Conservation (phyloP, 2,329 filamentous ascomycete species). For the Magnaporthiopsis rhizophila region DNA sequence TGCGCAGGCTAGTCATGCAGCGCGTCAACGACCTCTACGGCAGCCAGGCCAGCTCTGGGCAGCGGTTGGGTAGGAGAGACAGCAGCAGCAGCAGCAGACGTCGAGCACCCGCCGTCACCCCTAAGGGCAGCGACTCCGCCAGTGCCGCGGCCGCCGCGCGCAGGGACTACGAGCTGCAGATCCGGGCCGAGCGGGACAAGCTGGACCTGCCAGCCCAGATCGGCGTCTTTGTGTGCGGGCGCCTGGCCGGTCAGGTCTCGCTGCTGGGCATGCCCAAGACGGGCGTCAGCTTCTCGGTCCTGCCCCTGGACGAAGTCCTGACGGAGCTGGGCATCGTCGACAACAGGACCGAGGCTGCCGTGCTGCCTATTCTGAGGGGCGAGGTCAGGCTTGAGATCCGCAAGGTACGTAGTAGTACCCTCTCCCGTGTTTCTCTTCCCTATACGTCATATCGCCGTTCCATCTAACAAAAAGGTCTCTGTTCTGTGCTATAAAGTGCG, state of each 20-base stretch:
- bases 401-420: slow-evolving; percentile 13
- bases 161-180: slow-evolving; percentile 26
- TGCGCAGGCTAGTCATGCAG: slow-evolving; percentile 54
- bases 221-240: slow-evolving; percentile 22
- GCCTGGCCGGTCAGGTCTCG: slow-evolving; percentile 23
- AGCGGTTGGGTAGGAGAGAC: background rate
- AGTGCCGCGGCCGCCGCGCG: background rate
- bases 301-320: slow-evolving; percentile 21
- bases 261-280: slow-evolving; percentile 28
- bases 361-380: slow-evolving; percentile 26
- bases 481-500: slow-evolving; percentile 16
- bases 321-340: background rate
- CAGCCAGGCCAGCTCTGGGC: background rate
- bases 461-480: background rate
- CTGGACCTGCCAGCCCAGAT: slow-evolving; percentile 29
- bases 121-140: background rate
- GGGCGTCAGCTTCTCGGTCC: slow-evolving; percentile 23
- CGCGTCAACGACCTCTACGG: slow-evolving; percentile 49
- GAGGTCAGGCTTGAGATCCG: slow-evolving; percentile 17
- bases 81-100: background rate
- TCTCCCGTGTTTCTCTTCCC: too few relatives aligned
- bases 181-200: slow-evolving; percentile 28
- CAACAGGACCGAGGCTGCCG: slow-evolving; percentile 8
- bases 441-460: background rate
- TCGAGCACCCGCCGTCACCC: background rate